Base-by-base conservation (phyloP, 2,329 filamentous ascomycete genomes). In the Fusarium sp. region DNA sequence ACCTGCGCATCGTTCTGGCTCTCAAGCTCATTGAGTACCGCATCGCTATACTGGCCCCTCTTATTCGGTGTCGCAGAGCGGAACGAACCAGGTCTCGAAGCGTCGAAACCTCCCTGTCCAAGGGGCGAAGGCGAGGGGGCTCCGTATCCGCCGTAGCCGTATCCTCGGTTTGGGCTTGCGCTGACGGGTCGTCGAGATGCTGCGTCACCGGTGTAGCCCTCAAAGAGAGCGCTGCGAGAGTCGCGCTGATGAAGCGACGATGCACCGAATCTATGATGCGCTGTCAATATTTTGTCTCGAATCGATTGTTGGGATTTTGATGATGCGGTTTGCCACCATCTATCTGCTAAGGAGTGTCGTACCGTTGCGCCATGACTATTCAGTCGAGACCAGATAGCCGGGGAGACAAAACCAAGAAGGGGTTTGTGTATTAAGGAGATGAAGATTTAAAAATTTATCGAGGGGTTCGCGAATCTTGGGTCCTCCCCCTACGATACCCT, bases 1-100 rank as follows among this genome's bases (percentile, higher is more conserved):
- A 98, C 91, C 77, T 98, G 92, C 65, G 90, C 87, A 76, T 98
- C 95, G 80, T 98, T 98, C 84, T 99, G 96, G 78, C 93, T 95
- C 85, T 99, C 96, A 68, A 99, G 88, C 83, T 97, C 94, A 80
- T 94, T 94, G 58, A 99, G 88, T 52, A 97, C 94, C 25, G 95
- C 93, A 77, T 97, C 92, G 79, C 92, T 95, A 81, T 98, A 98
- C 81, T 98, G 95, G 18, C 95, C 95, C 79, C 92, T 94, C 74
- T 73, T 86, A 80, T 94, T 94, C 67, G 93, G 93, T 66, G 92
- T 94, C 74, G 92, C 92, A 36, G 89, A 82, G 57, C 92, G 85
- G 80, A 85, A 93, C 10, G 59, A 47, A 29, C 63, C 60, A 33
- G 64, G 45, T 20, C 70, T 67, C 9, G 70, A 65, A 6, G 55